A percentile compares a stretch with the other conserved stretches of the same genome.
Evolutionary conservation across 306 rosid genomes (phyloP).

Genomic region (Canavalia ensiformis): DNA sequence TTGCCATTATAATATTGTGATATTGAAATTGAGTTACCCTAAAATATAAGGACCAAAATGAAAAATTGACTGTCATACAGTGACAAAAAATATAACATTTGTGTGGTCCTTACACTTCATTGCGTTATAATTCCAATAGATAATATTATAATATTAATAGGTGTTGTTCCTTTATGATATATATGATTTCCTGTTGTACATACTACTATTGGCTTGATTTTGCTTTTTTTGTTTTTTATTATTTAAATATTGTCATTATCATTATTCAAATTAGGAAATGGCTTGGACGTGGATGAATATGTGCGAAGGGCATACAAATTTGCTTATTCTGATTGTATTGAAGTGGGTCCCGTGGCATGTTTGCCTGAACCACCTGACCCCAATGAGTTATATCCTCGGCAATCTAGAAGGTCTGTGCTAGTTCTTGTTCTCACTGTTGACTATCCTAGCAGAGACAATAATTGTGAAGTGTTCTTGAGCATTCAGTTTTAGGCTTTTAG

Average conservation of each 20-base stretch:
- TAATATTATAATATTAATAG: constrained; percentile 1
- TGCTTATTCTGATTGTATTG: constrained; percentile 97
- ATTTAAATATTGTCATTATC: constrained; percentile 29
- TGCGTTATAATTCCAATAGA: constrained; percentile 3
- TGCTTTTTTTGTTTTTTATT: constrained; percentile 12
- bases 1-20: neutral
- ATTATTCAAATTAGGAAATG: constrained; percentile 76
- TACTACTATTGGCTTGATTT: constrained; percentile 26
- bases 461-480: constrained; percentile 16
- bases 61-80: constrained; percentile 1
- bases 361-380: constrained; percentile 99
- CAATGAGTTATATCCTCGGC: constrained; percentile 96
- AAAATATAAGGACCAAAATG: constrained; percentile 16
- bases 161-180: constrained; percentile 39
- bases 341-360: constrained; percentile 95
- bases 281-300: constrained; percentile 97
- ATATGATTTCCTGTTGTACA: constrained; percentile 42
- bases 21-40: neutral
- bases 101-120: neutral
- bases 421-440: constrained; percentile 43
- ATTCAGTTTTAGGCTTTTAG: constrained; percentile 26
- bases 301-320: constrained; percentile 96
- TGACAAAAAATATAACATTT: neutral
- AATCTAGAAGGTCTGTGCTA: constrained; percentile 81
- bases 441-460: constrained; percentile 24